Evolutionary conservation across 345 rosid genomes (phyloP), one percentile per base, ranked within the genome.

Genomic region (Eucalyptus tenuipes): DNA sequence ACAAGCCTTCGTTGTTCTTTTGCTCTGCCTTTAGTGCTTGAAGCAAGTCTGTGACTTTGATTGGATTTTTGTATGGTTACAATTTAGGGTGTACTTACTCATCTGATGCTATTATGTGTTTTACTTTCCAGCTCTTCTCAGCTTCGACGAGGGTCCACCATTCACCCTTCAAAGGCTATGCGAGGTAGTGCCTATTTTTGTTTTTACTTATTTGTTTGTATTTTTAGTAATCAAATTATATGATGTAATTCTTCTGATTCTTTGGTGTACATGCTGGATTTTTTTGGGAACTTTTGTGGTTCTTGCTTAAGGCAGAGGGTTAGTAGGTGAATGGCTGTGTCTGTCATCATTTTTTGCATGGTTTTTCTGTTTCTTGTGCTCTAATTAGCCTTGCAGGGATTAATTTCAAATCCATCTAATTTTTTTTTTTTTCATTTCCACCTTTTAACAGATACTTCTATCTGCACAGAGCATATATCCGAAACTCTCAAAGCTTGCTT

Each of bases 151-250:
- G 89, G 99, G 99, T 82, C 99, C 99, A 81, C 99, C 99, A 66
- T 97, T 97, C 93, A 97, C 99, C 50, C 92, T 97, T 89, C 99
- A 97, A 90, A 96, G 99, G 91, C 94, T 97, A 47, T 95, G 99
- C 57, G 99, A 97, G 98, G 99, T 96, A 87, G 11, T 16, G 44
- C 84, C 84, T 75, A 33, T 37, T 75, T 18, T 40, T 22, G 14
- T 75, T 40, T 75, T 75, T 75, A 17, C 81, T 33, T 71, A 33
- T 71, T 71, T 71, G 81, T 71, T 71, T 33, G 44, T 71, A 17
- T 71, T 33, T 42, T 40, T 6, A 5, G 84, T 24, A 40, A 13
- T 24, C 27, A 40, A 40, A 37, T 5, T 40, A 75, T 40, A 40
- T 22, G 40, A 75, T 75, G 24, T 24, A 10, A 37, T 37, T 75